These are phyloP conservation scores for Lipomyces oligophaga DNA, from an alignment of 805 yeast species.

Conservation along the genomic window DNA sequence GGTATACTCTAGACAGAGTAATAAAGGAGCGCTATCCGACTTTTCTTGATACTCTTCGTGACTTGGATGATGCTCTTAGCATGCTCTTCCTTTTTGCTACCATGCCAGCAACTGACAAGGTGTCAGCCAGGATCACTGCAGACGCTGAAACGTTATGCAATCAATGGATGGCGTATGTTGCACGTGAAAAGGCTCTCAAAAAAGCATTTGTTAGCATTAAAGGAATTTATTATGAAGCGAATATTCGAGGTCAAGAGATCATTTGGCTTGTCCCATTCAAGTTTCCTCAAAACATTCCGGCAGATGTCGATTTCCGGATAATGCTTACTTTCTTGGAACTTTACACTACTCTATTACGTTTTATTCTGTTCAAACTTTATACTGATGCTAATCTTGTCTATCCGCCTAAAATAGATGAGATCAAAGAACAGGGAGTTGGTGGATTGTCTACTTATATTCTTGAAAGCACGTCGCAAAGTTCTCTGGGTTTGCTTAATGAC, in stretches of 20 bases:
- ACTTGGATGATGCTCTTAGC: constrained; percentile 88
- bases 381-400: constrained; percentile 80
- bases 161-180: constrained; percentile 93
- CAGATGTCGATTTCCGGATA: constrained; percentile 91
- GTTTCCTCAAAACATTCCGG: constrained; percentile 92
- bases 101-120: constrained; percentile 88
- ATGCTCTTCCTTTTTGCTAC: constrained; percentile 92
- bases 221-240: constrained; percentile 94
- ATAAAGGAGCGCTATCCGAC: constrained; percentile 95
- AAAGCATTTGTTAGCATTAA: constrained; percentile 95
- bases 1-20: constrained; percentile 81
- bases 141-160: constrained; percentile 84
- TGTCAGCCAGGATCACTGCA: constrained; percentile 73
- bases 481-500: too few species aligned
- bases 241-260: constrained; percentile 82
- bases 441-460: constrained; percentile 82
- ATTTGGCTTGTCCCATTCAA: constrained; percentile 97
- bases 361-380: constrained; percentile 79
- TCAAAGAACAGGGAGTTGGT: constrained; percentile 78
- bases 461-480: too few species aligned
- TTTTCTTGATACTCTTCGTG: constrained; percentile 86
- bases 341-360: constrained; percentile 86
- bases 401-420: constrained; percentile 79
- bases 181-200: constrained; percentile 73
- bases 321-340: constrained; percentile 96